Evolutionary conservation across 305 asterid genomes (phyloP), one percentile per base, ranked within the genome.

Genomic region (Fraxinus greggii): DNA sequence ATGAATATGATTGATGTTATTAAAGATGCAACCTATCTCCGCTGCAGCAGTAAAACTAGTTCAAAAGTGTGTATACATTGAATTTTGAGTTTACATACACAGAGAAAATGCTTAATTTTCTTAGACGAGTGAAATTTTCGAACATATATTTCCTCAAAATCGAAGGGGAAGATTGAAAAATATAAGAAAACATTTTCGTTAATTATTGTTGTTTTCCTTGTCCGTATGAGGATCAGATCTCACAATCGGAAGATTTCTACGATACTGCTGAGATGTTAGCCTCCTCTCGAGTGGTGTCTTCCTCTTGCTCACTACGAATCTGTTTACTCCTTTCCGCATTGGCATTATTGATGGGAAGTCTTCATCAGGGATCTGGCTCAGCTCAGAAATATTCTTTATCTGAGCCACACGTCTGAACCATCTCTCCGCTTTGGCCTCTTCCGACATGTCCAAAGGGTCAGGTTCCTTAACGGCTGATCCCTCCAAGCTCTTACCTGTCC

Each of bases 341-440:
- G 98, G 99, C 99, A 96, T 94, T 79, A 96, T 94, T 0, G 98
- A 90, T 1, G 98, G 99, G 78, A 94, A 96, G 78, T 96, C 99
- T 79, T 96, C 99, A 72, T 96, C 99, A 0, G 98, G 99, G 70
- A 96, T 96, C 87, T 94, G 93, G 82, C 94, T 93, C 78, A 96
- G 91, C 91, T 96, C 98, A 33, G 98, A 93, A 23, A 96, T 93
- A 83, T 96, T 98, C 87, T 94, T 96, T 72, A 96, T 94, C 89
- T 96, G 98, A 54, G 98, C 95, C 7, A 90, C 97, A 1, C 99
- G 97, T 78, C 87, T 88, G 91, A 96, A 96, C 99, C 99, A 96
- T 81, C 98, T 89, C 81, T 96, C 98, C 3, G 98, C 91, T 88
- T 93, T 96, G 54, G 98, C 99, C 88, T 96, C 99, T 86, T 96